These are phyloP conservation scores for Coemansia sp. DNA, from an alignment of 192 early-diverging fungal species.

Conservation along the genomic window DNA sequence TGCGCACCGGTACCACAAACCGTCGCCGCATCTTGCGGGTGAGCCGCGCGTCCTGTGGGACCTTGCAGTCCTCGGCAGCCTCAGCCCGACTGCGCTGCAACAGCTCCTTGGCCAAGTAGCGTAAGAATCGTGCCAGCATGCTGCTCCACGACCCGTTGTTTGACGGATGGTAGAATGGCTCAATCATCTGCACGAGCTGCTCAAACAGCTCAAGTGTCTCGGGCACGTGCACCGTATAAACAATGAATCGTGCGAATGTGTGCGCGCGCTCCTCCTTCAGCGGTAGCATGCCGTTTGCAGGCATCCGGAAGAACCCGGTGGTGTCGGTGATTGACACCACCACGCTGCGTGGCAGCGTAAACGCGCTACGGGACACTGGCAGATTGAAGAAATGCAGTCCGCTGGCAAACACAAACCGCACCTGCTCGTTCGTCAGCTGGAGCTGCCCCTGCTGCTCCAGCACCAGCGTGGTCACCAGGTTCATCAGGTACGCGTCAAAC, in stretches of 20 bases:
- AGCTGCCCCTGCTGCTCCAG: constrained; percentile 36
- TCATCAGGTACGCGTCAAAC: constrained; percentile 68
- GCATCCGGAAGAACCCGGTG: constrained; percentile 34
- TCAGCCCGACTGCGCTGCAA: constrained; percentile 54
- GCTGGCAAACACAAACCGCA: constrained; percentile 47
- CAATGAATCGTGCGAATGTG: constrained; percentile 71
- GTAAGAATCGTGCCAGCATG: constrained; percentile 66
- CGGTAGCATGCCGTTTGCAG: constrained; percentile 21
- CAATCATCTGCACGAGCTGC: constrained; percentile 77
- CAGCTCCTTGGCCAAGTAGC: constrained; percentile 63
- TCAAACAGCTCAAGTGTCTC: constrained; percentile 61
- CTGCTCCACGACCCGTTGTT: constrained; percentile 85
- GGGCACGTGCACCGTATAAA: constrained; percentile 69
- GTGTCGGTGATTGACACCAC: constrained; percentile 22
- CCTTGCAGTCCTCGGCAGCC: constrained; percentile 15
- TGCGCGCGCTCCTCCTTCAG: constrained; percentile 40
- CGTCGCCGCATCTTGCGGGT: constrained; percentile 34
- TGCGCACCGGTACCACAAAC: constrained; percentile 34
- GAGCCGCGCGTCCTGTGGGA: constrained; percentile 21
- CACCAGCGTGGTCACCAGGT: constrained; percentile 67
- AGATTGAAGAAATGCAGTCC: constrained; percentile 48
- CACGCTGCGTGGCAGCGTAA: constrained; percentile 18
- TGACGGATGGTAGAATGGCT: constrained; percentile 89
- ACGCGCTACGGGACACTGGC: constrained; percentile 19
- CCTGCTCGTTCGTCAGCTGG: constrained; percentile 34